Evolutionary conservation across 176 grass and related monocot genomes (phyloP).

Genomic region (Zea luxurians): DNA sequence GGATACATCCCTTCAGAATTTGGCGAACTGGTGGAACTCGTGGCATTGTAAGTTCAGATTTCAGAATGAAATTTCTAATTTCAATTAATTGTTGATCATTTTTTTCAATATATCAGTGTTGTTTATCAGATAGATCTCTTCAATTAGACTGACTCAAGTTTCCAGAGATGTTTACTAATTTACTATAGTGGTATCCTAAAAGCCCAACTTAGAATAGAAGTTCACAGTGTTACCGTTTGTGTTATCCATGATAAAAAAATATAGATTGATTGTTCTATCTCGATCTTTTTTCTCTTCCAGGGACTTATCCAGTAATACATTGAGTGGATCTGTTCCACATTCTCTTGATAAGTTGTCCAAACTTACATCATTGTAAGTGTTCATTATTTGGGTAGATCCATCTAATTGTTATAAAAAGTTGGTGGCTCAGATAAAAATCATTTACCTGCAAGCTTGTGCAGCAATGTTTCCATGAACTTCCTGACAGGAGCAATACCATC

Average conservation of each 20-base stretch:
- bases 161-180: neutral
- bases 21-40: slow-evolving; percentile 76
- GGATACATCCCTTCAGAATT: slow-evolving; percentile 83
- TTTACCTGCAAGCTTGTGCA: slow-evolving; percentile 49
- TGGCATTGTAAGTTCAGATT: slow-evolving; percentile 81
- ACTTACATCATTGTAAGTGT: slow-evolving; percentile 83
- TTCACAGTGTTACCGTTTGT: neutral
- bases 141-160: slow-evolving; percentile 11
- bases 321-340: slow-evolving; percentile 83
- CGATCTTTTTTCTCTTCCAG: slow-evolving; percentile 45
- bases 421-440: neutral
- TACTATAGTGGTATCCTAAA: slow-evolving; percentile 12
- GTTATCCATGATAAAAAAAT: slow-evolving; percentile 3
- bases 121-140: slow-evolving; percentile 21
- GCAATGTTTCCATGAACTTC: slow-evolving; percentile 99
- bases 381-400: slow-evolving; percentile 37
- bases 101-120: slow-evolving; percentile 18
- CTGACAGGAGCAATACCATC: slow-evolving; percentile 85
- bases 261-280: slow-evolving; percentile 7
- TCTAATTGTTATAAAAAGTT: slow-evolving; percentile 7
- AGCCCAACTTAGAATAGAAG: neutral
- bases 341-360: slow-evolving; percentile 83
- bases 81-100: neutral
- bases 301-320: slow-evolving; percentile 93
- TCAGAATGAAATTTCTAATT: slow-evolving; percentile 26